Evolutionary conservation across 805 yeast species (phyloP), one percentile per base, ranked within the genome.

Genomic region (Barnettozyma populi): DNA sequence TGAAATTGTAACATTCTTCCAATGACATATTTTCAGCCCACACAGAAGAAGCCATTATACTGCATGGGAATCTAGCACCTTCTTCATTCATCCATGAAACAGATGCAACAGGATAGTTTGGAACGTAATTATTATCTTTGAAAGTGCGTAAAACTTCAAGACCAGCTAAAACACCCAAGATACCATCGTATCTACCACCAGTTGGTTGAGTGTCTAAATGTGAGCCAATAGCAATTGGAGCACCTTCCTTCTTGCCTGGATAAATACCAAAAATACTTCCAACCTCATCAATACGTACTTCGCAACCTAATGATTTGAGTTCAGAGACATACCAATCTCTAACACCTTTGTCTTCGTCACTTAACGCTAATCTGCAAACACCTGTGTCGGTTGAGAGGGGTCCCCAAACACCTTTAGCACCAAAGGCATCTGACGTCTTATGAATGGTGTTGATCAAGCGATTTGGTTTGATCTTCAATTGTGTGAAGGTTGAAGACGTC

Each of bases 141-240:
- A 84, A 65, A 4, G 88, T 82, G 51, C 87, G 68, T 54, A 84
- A 63, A 5, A 84, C 80, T 63, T 84, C 88, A 41, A 84, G 65
- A 1, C 87, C 89, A 9, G 83, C 65, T 40, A 82, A 66, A 5
- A 84, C 89, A 18, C 90, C 90, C 34, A 73, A 70, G 36, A 84
- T 78, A 41, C 90, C 90, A 57, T 84, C 90, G 56, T 83, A 84
- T 50, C 87, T 70, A 10, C 90, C 90, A 36, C 90, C 90, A 7
- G 83, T 80, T 27, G 90, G 90, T 64, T 84, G 90, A 1, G 90
- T 84, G 56, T 84, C 90, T 48, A 84, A 65, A 63, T 84, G 90
- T 0, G 88, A 82, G 0, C 90, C 90, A 50, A 83, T 80, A 14
- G 78, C 87, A 1, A 81, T 81, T 14, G 89, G 84, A 4, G 72